A percentile compares a stretch with the other conserved stretches of the same genome.
These are phyloP conservation scores for Cladosporium oxysporum DNA, from an alignment of 2,329 filamentous ascomycete genomes.

Conservation along the genomic window DNA sequence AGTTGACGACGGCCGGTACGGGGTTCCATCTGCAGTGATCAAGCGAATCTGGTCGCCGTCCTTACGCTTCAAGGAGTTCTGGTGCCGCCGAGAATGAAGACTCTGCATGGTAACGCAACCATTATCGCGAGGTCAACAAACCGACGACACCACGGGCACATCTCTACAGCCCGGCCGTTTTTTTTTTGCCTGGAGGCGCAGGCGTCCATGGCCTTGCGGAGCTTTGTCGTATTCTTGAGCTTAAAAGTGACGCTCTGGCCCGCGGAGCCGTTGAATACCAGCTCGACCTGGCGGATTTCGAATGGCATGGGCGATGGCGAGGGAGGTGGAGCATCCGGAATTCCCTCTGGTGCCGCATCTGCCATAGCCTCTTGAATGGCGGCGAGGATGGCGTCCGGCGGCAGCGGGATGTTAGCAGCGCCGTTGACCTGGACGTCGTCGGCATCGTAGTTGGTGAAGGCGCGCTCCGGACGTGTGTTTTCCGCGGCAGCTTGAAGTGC, in stretches of 20 bases:
- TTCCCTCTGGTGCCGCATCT: not conserved
- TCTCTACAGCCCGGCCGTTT: not conserved
- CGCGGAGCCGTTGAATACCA: conserved; percentile 13
- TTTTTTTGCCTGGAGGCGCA: not conserved
- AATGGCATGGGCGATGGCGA: not conserved
- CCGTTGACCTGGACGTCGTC: conserved; percentile 2
- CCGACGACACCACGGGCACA: not conserved
- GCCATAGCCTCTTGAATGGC: not conserved
- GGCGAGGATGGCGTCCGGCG: not conserved
- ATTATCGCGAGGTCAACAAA: not conserved
- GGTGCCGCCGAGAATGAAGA: not conserved
- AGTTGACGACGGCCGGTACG: conserved; percentile 41
- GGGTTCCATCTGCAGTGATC: too few relatives aligned
- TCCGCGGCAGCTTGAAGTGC: too few relatives aligned
- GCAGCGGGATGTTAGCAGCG: not conserved
- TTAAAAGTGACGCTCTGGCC: too few relatives aligned
- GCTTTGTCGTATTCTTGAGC: too few relatives aligned
- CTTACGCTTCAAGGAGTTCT: too few relatives aligned
- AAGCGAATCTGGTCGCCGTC: too few relatives aligned
- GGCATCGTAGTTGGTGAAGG: not conserved
- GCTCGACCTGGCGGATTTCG: conserved; percentile 7
- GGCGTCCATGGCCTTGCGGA: too few relatives aligned
- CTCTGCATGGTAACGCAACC: not conserved
- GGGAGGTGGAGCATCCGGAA: not conserved
- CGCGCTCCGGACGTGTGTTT: too few relatives aligned